Evolutionary conservation across 192 early-diverging fungal species (phyloP), one percentile per base, ranked within the genome.

Genomic region (Phycomyces blakesleeanus): DNA sequence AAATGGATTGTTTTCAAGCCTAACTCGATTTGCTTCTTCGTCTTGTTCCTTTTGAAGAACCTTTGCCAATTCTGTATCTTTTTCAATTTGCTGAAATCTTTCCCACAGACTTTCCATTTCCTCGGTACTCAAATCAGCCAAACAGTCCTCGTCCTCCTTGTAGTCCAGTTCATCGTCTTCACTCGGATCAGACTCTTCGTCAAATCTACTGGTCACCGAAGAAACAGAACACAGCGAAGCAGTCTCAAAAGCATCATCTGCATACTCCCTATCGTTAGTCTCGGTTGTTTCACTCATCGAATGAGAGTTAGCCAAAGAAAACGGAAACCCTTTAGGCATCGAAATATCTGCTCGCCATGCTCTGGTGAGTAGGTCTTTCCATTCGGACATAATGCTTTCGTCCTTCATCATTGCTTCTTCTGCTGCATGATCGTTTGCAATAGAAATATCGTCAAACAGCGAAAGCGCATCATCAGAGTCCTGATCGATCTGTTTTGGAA

Each of bases 281-380:
- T 47, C 12, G 44, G 2, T 47, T n/a, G 15, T 47, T 14, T 18
- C 5, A 47, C 44, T 12, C 15, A 47, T 14, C 18, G 44, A 2
- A 18, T 47, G 15, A 47, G 12, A 11, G 11, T 47, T n/a, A 12
- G 2, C 18, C 12, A 47, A 18, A 47, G 44, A 14, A 47, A n/a
- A n/a, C 12, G 44, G 18, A n/a, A 14, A n/a, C 18, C 3, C 18
- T 11, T n/a, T 47, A 12, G 18, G 44, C 44, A 47, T 47, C 12
- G 12, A n/a, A n/a, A 18, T 47, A 11, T 47, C 44, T 1, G 57
- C 42, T 41, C 57, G 58, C 69, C 69, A 71, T 40, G 69, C 57
- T 50, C 69, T 44, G n/a, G 69, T 71, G n/a, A 71, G 21, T 34
- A 71, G 24, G 34, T 65, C 54, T 37, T 49, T 55, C 69, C 69